Base-by-base conservation (phyloP, 352 stramenopile genomes). In the Saprolegnia parasitica region DNA sequence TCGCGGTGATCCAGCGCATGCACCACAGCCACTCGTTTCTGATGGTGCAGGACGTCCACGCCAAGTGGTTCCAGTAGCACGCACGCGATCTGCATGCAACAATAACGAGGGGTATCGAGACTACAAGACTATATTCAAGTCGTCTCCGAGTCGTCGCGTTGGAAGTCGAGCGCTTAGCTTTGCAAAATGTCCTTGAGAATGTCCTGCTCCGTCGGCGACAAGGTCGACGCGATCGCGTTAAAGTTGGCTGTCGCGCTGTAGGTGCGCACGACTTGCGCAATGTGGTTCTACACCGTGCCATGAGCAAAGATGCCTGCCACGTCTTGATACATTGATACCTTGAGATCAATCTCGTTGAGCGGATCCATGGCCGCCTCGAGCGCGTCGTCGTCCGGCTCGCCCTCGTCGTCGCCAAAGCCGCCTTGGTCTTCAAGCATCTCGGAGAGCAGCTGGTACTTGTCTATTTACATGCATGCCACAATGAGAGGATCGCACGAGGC, bases 1-100 rank as follows among this genome's bases (percentile, higher is more conserved):
- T 94, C 18, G 84, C 84, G 3, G 86, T 94, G 61, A 92, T 94
- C 73, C 84, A 92, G 76, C 86, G 86, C 73, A 94, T 94, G 86
- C 89, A 92, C 71, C 86, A 92, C 74, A 86, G 83, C 49, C 81
- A 94, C 58, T 81, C 84, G 71, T 91, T 94, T 67, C 73, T 94
- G 50, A 81, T 89, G 61, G 58, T 56, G 21, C 20, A 56, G 15
- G 45, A 42, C 39, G 58, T 67, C 9, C 26, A 35, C 42, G 49
- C 58, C 40, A 67, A 67, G 45, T 67, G 58, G 58, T 56, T 67
- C 26, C 58, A 67, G 21, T 67, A 56, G 45, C 13, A 8, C 8
- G 8, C 39, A 46, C 39, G 8, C 8, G 8, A 46, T 46, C 39
- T 16, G 8, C 39, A 46, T 46, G 39, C 8, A 8, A 46, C 8